Evolutionary conservation across 2,329 filamentous ascomycete genomes (phyloP).

Genomic region (Curvularia spicifera): DNA sequence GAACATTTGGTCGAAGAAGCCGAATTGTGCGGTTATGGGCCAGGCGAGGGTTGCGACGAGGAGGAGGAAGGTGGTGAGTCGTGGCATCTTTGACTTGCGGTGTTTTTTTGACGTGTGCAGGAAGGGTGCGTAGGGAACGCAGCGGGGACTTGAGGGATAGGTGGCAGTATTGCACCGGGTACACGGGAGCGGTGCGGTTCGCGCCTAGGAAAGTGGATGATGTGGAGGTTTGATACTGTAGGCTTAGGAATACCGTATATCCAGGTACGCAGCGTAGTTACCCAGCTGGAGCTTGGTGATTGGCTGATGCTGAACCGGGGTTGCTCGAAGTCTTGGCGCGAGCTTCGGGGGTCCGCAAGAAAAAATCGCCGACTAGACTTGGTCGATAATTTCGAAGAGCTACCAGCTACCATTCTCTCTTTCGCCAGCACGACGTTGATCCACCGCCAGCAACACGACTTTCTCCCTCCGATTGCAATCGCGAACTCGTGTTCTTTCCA

Average conservation of each 20-base stretch:
- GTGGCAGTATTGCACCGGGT: background rate
- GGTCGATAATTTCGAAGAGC: background rate
- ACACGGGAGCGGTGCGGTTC: background rate
- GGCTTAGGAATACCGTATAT: too few species aligned
- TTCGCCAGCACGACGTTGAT: background rate
- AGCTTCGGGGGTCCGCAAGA: slow-evolving; percentile 36
- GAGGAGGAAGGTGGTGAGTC: slow-evolving; percentile 38
- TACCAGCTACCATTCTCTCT: background rate
- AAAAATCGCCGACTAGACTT: slow-evolving; percentile 16
- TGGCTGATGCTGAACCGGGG: background rate
- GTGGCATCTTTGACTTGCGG: slow-evolving; percentile 30
- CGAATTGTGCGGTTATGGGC: slow-evolving; percentile 78
- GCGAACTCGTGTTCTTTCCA: background rate
- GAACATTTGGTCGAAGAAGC: slow-evolving; percentile 99
- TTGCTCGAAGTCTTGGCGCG: slow-evolving; percentile 5
- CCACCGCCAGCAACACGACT: too few species aligned
- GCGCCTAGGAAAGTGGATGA: slow-evolving; percentile 24
- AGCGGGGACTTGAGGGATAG: background rate
- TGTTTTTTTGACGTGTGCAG: background rate
- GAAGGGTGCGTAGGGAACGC: background rate
- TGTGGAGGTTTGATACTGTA: slow-evolving; percentile 10
- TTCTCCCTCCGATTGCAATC: background rate
- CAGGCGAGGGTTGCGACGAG: slow-evolving; percentile 62
- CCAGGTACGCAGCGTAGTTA: background rate
- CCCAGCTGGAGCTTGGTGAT: background rate